phyloP scores from a whole-genome alignment of 371 early-diverging fungal species.

The Smittium culicis region DNA sequence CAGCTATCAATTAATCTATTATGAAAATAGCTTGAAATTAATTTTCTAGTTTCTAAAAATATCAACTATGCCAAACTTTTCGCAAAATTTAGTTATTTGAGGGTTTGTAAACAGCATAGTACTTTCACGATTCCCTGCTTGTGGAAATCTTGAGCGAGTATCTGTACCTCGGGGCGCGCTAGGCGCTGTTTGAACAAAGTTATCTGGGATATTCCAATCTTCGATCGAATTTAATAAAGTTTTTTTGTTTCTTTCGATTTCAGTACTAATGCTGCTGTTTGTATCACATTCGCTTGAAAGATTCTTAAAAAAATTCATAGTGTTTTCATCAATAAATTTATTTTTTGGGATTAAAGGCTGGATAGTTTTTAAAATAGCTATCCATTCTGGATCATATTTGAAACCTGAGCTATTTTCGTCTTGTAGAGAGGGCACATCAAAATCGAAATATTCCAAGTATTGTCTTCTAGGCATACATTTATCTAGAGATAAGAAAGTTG shows the following conservation, averaged over 20 bases:
- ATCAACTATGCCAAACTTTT: slow-evolving; percentile 7
- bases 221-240: neutral
- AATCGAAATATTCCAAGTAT: slow-evolving; percentile 26
- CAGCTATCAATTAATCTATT: neutral
- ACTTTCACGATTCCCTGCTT: neutral
- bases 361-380: slow-evolving; percentile 20
- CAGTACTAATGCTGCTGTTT: neutral
- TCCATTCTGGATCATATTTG: slow-evolving; percentile 36
- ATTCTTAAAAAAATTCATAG: neutral
- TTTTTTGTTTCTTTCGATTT: slow-evolving; percentile 3
- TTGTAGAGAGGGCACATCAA: slow-evolving; percentile 13
- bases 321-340: neutral
- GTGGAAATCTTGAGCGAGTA: neutral
- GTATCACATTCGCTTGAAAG: neutral
- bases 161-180: neutral
- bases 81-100: neutral
- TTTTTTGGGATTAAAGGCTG: slow-evolving; percentile 3
- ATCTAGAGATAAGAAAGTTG: slow-evolving; percentile 30
- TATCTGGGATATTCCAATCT: slow-evolving; percentile 4
- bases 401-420: slow-evolving; percentile 10
- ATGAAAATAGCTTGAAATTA: neutral
- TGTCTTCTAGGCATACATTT: slow-evolving; percentile 29
- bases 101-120: neutral
- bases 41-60: neutral
- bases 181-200: slow-evolving; percentile 8